A percentile compares a stretch with the other conserved stretches of the same genome.
Conservation (phyloP, 2,329 filamentous ascomycete genomes). For the Penicillium occitanis region DNA sequence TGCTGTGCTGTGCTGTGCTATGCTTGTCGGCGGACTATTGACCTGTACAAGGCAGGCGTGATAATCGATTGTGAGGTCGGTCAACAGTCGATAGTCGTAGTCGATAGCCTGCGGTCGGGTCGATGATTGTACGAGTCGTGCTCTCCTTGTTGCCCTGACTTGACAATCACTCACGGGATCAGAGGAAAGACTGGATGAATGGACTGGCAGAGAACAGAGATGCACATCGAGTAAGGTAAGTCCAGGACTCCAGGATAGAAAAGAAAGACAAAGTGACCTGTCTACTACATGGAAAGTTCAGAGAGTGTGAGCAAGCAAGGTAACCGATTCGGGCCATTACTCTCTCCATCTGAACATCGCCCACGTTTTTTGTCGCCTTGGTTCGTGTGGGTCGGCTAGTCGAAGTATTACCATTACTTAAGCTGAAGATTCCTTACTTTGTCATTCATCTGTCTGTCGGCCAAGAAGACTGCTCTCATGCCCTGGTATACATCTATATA, state of each 20-base stretch:
- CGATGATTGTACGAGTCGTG: neutral
- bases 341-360: constrained; percentile 15
- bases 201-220: neutral
- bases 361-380: constrained; percentile 17
- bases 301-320: neutral
- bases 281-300: neutral
- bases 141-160: neutral
- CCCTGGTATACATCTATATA: neutral
- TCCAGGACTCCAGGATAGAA: neutral
- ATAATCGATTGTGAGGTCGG: neutral
- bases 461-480: neutral
- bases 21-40: neutral
- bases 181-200: neutral
- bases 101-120: neutral
- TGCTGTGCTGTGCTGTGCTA: neutral
- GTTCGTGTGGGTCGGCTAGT: neutral
- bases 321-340: constrained; percentile 19
- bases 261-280: neutral
- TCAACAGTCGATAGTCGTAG: neutral
- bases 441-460: neutral
- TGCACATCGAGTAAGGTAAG: neutral
- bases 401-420: neutral
- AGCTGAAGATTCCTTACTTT: neutral
- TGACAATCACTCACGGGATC: neutral
- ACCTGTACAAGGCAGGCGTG: neutral